Evolutionary conservation across 768 basidiomycete genomes (phyloP), one percentile per base, ranked within the genome.

Genomic region (Boletus rubescentipes): DNA sequence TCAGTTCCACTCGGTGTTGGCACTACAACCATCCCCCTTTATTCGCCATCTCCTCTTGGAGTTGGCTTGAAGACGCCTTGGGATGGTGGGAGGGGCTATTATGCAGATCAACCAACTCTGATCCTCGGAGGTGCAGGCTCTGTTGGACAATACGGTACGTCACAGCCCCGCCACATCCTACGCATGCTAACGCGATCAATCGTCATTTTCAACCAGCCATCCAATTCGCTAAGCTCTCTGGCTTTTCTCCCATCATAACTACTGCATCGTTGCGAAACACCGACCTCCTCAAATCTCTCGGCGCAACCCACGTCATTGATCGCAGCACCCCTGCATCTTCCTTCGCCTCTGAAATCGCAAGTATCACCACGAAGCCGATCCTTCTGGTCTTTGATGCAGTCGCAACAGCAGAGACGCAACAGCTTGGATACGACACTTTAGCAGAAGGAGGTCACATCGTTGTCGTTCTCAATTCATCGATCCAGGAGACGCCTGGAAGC

Each of bases 301-400:
- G 75, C 9, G 74, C 75, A 14, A 74, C 74, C 0, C 65, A 71
- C 51, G 63, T 77, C 26, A 59, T 77, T 40, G 71, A 72, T 58
- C 64, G 69, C 26, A 58, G 65, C 46, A 54, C 59, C n/a, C 18
- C 70, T 2, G 23, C 44, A 0, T 21, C 55, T 18, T 46, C 58
- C 1, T 46, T 64, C 23, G 45, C 54, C 9, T 43, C 58, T 68
- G 49, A 54, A n/a, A 44, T 64, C 16, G 55, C 55, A 0, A 48
- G 39, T 16, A 51, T 66, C 26, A 62, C 58, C 2, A 48, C 50
- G 3, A 32, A 32, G 23, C 52, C 59, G 14, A 50, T 69, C 12
- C 3, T 20, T 12, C 26, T 65, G 4, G 55, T 54, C 5, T 63
- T 44, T 36, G 75, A 76, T 49, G 45, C 72, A 0, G 57, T 76